Percentiles rank a stretch among this genome's conserved stretches.
These are phyloP conservation scores for Mariannaea elegans DNA, from an alignment of 2,329 filamentous ascomycete species.

Conservation along the genomic window DNA sequence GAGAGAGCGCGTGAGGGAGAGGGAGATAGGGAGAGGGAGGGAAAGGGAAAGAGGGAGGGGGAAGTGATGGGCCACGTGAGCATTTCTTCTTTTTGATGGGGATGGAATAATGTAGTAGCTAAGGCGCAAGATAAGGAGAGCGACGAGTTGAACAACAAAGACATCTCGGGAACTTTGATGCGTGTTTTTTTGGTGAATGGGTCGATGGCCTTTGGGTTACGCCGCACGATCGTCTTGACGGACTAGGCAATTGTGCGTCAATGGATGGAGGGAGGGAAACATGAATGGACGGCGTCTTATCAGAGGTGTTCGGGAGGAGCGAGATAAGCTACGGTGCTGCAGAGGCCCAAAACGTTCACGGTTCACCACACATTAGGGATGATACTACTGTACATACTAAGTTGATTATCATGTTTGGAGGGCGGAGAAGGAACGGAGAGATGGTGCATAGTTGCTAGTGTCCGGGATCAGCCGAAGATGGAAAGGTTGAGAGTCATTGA, in stretches of 20 bases:
- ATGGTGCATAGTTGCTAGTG: not conserved
- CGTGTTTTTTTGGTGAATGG: slow-evolving; percentile 6
- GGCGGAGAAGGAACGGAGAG: too few relatives aligned
- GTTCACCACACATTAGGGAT: not conserved
- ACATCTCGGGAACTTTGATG: not conserved
- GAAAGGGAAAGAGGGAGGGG: not conserved
- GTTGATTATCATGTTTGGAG: too few relatives aligned
- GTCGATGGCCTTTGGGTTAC: not conserved
- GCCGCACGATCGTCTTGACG: slow-evolving; percentile 11
- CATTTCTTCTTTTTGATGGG: slow-evolving; percentile 1
- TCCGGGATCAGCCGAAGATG: slow-evolving; percentile 13
- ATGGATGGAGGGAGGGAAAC: not conserved
- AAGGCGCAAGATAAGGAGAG: slow-evolving; percentile 2
- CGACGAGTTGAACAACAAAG: slow-evolving; percentile 7
- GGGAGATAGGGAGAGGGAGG: not conserved
- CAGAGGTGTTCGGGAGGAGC: not conserved
- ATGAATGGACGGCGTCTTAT: slow-evolving; percentile 13
- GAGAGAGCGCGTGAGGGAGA: too few relatives aligned
- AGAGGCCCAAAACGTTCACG: slow-evolving; percentile 5
- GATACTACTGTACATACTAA: too few relatives aligned
- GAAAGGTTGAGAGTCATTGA: not conserved
- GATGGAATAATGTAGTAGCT: slow-evolving; percentile 4
- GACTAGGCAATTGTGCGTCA: not conserved
- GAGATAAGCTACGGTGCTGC: slow-evolving; percentile 8
- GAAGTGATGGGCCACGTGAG: slow-evolving; percentile 7